These are phyloP conservation scores for Podaxis sp. DNA, from an alignment of 768 basidiomycete genomes.

Conservation along the genomic window DNA sequence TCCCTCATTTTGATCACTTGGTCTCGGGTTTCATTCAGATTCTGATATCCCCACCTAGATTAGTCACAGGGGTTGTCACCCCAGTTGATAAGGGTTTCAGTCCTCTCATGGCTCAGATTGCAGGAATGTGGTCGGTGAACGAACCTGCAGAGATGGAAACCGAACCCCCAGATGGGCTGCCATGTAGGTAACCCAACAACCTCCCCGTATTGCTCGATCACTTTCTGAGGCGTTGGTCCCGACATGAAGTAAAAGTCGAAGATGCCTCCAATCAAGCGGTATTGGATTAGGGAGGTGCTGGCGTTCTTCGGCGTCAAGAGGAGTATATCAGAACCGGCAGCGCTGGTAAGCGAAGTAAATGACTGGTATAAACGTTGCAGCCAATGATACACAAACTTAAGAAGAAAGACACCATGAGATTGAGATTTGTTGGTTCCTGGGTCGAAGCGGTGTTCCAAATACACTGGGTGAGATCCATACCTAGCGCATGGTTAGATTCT, in stretches of 20 bases:
- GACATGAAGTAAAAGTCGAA: conserved; percentile 78
- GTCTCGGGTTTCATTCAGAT: conserved; percentile 52
- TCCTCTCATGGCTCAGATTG: background rate
- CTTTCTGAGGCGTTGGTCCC: conserved; percentile 51
- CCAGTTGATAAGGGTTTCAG: conserved; percentile 1
- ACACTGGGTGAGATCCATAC: conserved; percentile 71
- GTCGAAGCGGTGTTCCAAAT: conserved; percentile 70
- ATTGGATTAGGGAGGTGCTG: conserved; percentile 60
- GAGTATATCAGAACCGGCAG: conserved; percentile 68
- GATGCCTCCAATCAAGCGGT: conserved; percentile 69
- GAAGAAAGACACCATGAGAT: conserved; percentile 74
- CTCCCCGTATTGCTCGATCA: conserved; percentile 67
- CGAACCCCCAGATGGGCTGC: conserved; percentile 74
- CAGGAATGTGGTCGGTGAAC: conserved; percentile 9
- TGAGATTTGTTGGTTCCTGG: conserved; percentile 41
- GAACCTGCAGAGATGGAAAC: conserved; percentile 71
- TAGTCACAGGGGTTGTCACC: conserved; percentile 14
- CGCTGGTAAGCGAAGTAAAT: conserved; percentile 28
- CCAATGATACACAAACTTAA: conserved; percentile 40
- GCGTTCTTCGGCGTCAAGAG: conserved; percentile 55
- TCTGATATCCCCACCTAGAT: conserved; percentile 34
- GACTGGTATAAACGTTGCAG: background rate
- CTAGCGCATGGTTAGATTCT: conserved; percentile 24
- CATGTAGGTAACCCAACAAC: conserved; percentile 66
- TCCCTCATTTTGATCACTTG: conserved; percentile 52